Evolutionary conservation across 2,329 filamentous ascomycete genomes (phyloP).

Genomic region (Claviceps purpurea): DNA sequence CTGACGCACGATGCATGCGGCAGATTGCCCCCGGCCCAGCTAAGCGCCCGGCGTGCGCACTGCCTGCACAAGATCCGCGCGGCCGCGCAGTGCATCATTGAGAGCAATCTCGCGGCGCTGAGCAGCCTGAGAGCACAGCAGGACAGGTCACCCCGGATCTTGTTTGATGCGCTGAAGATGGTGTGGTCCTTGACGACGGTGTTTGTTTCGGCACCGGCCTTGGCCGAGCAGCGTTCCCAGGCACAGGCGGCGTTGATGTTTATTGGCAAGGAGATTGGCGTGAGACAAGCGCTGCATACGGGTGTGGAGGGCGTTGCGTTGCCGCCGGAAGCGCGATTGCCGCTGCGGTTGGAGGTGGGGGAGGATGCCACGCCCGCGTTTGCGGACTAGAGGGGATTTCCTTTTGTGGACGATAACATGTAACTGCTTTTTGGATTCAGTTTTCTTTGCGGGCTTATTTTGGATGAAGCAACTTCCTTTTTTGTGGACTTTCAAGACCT

Average conservation of each 20-base stretch:
- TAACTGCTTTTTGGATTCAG: too few relatives aligned
- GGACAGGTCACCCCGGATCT: conserved; percentile 17
- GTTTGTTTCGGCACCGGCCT: conserved; percentile 16
- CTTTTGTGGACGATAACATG: too few relatives aligned
- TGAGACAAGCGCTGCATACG: conserved; percentile 22
- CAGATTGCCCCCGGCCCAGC: conserved; percentile 12
- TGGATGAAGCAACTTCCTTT: too few relatives aligned
- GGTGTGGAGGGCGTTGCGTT: conserved; percentile 9
- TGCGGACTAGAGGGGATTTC: not conserved
- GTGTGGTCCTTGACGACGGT: conserved; percentile 25
- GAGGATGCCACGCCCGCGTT: not conserved
- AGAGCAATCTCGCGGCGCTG: conserved; percentile 13
- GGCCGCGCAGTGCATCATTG: conserved; percentile 17
- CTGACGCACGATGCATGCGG: conserved; percentile 18
- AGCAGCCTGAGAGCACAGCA: conserved; percentile 12
- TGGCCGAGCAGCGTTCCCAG: conserved; percentile 14
- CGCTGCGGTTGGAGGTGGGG: conserved; percentile 6
- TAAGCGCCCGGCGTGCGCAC: conserved; percentile 16
- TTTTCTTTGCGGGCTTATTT: too few relatives aligned
- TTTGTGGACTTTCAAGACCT: too few relatives aligned
- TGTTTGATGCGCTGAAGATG: conserved; percentile 24
- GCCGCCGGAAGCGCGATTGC: conserved; percentile 15
- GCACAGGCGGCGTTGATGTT: conserved; percentile 17
- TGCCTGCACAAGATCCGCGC: conserved; percentile 15
- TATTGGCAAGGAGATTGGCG: conserved; percentile 23